Conservation (phyloP, 805 yeast species). For the Ogataea neopini region DNA sequence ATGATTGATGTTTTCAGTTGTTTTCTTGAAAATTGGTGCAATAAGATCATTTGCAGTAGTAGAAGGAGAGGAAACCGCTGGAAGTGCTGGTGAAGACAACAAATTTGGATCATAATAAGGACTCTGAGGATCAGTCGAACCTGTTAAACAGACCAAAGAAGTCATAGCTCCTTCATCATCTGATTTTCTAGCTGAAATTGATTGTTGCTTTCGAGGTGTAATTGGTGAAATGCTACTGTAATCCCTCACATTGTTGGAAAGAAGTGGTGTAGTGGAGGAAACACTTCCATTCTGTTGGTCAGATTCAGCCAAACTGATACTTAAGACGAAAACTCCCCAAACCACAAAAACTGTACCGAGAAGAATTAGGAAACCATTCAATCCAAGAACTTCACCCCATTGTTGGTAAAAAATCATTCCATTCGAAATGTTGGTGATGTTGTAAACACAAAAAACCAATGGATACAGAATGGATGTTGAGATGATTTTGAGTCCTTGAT, state of each 20-base stretch:
- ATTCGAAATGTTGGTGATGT: slow-evolving; percentile 65
- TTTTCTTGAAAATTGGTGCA: slow-evolving; percentile 26
- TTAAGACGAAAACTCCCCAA: slow-evolving; percentile 68
- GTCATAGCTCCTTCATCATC: slow-evolving; percentile 17
- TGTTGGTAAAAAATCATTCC: slow-evolving; percentile 61
- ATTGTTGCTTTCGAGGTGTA: slow-evolving; percentile 22
- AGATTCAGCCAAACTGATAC: slow-evolving; percentile 46
- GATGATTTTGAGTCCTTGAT: slow-evolving; percentile 66
- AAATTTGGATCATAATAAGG: slow-evolving; percentile 24
- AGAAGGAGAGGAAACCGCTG: slow-evolving; percentile 10
- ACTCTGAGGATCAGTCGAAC: slow-evolving; percentile 25
- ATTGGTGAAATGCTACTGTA: slow-evolving; percentile 10
- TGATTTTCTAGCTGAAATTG: slow-evolving; percentile 4
- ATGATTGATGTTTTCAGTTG: slow-evolving; percentile 28
- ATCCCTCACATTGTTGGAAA: slow-evolving; percentile 5
- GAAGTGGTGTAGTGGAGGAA: slow-evolving; percentile 12
- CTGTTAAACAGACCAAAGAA: slow-evolving; percentile 24
- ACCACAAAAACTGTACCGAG: slow-evolving; percentile 52
- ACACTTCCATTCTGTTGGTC: background rate
- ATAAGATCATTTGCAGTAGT: slow-evolving; percentile 21
- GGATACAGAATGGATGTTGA: slow-evolving; percentile 84
- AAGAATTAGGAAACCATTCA: slow-evolving; percentile 41
- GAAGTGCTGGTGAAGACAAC: slow-evolving; percentile 10
- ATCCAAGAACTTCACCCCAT: slow-evolving; percentile 38
- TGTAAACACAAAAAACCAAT: slow-evolving; percentile 80